Base-by-base conservation (phyloP, 2,329 filamentous ascomycete species). In the Scytalidium lignicola region DNA sequence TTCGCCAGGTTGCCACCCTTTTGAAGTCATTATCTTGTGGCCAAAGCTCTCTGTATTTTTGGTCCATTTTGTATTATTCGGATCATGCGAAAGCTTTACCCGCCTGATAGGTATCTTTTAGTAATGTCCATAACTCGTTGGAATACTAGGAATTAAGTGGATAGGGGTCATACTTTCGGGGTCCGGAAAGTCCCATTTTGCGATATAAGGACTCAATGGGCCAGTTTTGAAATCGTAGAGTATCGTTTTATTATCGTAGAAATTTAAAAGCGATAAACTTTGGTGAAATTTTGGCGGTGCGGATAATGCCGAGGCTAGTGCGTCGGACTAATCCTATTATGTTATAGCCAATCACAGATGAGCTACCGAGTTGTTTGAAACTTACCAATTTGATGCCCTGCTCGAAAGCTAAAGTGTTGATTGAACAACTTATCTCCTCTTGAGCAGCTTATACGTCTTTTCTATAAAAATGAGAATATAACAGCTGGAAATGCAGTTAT, bases 61-160 rank as follows among this genome's bases (percentile, higher is more conserved):
- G 49, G 86, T 84, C 93, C 93, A 99, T 76, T 81, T 83, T 43
- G 89, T 96, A 69, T 97, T 99, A 72, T 97, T 96, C 7, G 93
- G 93, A 70, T 99, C 93, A 65, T 86, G 79, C 57, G 86, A 86
- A 64, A 97, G 83, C 71, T 92, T 95, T 43, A 59, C 57, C 28
- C 61, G 59, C 47, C 64, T 67, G 76, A 37, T 8, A 17, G 76
- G 59, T 72, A 74, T 60, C 78, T 82, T 58, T 57, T 52, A 58
- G 51, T 48, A 37, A 46, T 3, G 39, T 1, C 10, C 28, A 12
- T 26, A 22, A 29, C 7, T 18, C 5, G 50, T 46, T 40, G 21
- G 28, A 39, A 39, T 15, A 58, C 64, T 54, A 66, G 71, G 46
- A 3, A 55, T 6, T 18, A 32, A 48, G 43, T n/a, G 44, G 29